Evolutionary conservation across 306 rosid species (phyloP).

Genomic region (Inga laurina): DNA sequence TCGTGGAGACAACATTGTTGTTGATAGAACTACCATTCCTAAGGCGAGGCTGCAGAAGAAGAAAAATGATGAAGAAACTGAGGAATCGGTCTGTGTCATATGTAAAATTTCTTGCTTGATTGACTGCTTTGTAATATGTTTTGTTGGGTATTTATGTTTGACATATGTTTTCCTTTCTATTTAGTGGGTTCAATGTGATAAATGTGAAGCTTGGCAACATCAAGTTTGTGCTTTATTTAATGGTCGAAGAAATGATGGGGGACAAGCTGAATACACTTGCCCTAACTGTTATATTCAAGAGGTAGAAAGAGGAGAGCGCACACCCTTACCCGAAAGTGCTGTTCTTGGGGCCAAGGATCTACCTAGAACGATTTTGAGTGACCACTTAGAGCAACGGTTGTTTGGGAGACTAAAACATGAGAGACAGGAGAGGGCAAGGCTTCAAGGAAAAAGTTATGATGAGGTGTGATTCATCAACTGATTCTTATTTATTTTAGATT

Average conservation of each 20-base stretch:
- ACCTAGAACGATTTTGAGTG: constrained; percentile 87
- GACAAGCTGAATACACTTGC: constrained; percentile 97
- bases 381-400: constrained; percentile 83
- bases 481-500: not conserved
- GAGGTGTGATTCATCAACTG: constrained; percentile 67
- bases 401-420: constrained; percentile 72
- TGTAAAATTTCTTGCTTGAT: constrained; percentile 19
- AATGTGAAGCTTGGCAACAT: constrained; percentile 99
- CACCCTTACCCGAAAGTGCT: constrained; percentile 92
- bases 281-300: constrained; percentile 90
- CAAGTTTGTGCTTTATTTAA: constrained; percentile 97
- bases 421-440: constrained; percentile 83
- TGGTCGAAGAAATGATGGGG: constrained; percentile 95
- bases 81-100: constrained; percentile 76
- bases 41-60: constrained; percentile 90
- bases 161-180: constrained; percentile 20
- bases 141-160: not conserved
- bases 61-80: constrained; percentile 97
- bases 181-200: constrained; percentile 99
- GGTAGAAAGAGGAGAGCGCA: constrained; percentile 94
- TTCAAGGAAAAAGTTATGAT: constrained; percentile 79
- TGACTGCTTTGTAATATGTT: constrained; percentile 35
- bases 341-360: constrained; percentile 99
- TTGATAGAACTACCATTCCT: constrained; percentile 78
- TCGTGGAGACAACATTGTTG: constrained; percentile 81